A percentile compares a stretch with the other conserved stretches of the same genome.
Evolutionary conservation across 2,329 filamentous ascomycete genomes (phyloP).

Genomic region (Leptodontidium sp.): DNA sequence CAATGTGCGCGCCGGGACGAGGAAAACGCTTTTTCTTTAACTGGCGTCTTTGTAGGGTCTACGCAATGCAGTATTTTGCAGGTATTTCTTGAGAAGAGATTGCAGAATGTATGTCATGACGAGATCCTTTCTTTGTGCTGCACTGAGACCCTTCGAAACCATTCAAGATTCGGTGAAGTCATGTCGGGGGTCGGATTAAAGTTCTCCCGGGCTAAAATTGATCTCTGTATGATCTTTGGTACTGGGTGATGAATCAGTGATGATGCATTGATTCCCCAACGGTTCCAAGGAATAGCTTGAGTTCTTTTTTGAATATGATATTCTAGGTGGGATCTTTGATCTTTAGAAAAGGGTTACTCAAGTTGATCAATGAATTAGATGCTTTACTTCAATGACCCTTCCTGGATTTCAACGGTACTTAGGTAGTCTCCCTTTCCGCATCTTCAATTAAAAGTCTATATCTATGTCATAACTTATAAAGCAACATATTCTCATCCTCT

Average conservation of each 20-base stretch:
- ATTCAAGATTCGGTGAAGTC: conserved; percentile 13
- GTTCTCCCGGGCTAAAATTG: no score
- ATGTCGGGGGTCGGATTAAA: neutral
- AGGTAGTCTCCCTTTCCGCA: no score
- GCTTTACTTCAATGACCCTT: no score
- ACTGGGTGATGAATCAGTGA: neutral
- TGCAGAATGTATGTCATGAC: conserved; percentile 6
- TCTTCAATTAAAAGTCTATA: no score
- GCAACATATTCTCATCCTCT: no score
- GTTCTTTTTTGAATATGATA: neutral
- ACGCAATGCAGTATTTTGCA: neutral
- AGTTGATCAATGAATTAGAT: no score
- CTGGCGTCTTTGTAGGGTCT: conserved; percentile 7
- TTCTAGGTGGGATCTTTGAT: neutral
- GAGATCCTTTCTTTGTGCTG: conserved; percentile 4
- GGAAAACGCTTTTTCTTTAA: conserved; percentile 6
- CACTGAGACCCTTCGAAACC: neutral
- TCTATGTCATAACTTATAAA: no score
- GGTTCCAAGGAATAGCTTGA: no score
- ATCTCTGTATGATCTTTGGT: neutral
- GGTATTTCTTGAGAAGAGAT: neutral
- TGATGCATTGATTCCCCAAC: conserved; percentile 1
- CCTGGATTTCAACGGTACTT: no score
- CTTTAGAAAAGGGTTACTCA: no score
- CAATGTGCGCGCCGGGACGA: neutral